These are phyloP conservation scores for Pistacia integerrima DNA, from an alignment of 345 rosid genomes.

Conservation along the genomic window DNA sequence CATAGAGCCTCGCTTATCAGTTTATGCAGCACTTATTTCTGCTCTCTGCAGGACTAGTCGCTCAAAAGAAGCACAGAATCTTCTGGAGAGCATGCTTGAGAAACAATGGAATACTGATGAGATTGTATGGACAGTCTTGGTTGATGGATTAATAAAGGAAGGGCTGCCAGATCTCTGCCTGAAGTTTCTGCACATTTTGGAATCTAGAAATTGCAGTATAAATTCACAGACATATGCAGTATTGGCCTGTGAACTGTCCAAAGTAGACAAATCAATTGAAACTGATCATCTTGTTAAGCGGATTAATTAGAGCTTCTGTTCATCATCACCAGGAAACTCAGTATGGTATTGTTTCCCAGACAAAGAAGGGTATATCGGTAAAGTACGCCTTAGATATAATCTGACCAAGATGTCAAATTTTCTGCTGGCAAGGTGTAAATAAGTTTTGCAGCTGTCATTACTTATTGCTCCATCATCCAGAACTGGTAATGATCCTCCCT, in stretches of 20 bases:
- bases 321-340: neutral
- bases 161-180: conserved; percentile 48
- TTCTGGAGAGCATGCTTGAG: conserved; percentile 47
- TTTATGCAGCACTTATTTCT: conserved; percentile 49
- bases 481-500: conserved; percentile 14
- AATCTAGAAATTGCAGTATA: conserved; percentile 41
- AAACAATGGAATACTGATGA: conserved; percentile 50
- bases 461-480: neutral
- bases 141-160: conserved; percentile 59
- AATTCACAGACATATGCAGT: conserved; percentile 38
- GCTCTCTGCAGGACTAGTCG: conserved; percentile 44
- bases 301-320: conserved; percentile 7
- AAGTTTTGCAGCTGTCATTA: neutral
- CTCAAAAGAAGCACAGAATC: conserved; percentile 43
- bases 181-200: conserved; percentile 54
- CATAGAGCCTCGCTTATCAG: conserved; percentile 29
- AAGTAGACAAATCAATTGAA: conserved; percentile 37
- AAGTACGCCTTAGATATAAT: neutral
- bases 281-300: conserved; percentile 23
- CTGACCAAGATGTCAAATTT: conserved; percentile 8
- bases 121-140: conserved; percentile 63
- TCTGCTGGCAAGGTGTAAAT: neutral
- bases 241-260: conserved; percentile 49
- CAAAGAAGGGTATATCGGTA: neutral
- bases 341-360: neutral